Evolutionary conservation across 768 basidiomycete genomes (phyloP), one percentile per base, ranked within the genome.

Genomic region (Boletus rufocinnamomeus): DNA sequence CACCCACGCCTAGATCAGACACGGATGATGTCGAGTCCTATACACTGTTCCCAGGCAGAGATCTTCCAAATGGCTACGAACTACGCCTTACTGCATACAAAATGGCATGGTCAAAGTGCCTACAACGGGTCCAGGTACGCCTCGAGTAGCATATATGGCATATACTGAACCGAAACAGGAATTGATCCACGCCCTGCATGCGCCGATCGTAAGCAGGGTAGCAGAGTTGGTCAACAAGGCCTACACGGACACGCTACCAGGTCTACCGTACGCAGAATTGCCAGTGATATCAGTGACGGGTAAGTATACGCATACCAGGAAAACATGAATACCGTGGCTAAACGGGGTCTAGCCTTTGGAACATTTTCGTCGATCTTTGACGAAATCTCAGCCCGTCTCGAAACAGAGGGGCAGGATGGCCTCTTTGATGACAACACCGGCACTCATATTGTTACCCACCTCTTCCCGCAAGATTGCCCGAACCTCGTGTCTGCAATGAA

Each of bases 221-320:
- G 71, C 78, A 6, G 61, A 77, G 1, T 66, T 78, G 49, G 76
- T 89, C 16, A 63, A 71, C 32, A 66, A 62, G 4, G 79, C 84
- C 8, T 82, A 86, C 61, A 63, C 66, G 0, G 71, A 79, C 50
- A 62, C 74, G 13, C 71, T 88, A 0, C 80, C 81, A 9, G 82
- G 83, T 4, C 69, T 87, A n/a, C 86, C 87, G 0, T 80, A 80
- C 49, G 61, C 76, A 6, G 88, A 90, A 63, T 66, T 89, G 7
- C 86, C 87, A 3, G 80, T 84, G 6, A 75, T 88, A 50, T 75
- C 80, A 0, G 75, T 89, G 32, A 78, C 80, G 51, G 80, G 87
- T 87, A 62, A 38, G 81, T 48, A 50, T 11, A 10, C 17, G 81
- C 49, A 50, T 11, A 10, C 17, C 35, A 17, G 16, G 37, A 21